phyloP scores from a whole-genome alignment of 331 rosid genomes.

The Rosa hybrid region DNA sequence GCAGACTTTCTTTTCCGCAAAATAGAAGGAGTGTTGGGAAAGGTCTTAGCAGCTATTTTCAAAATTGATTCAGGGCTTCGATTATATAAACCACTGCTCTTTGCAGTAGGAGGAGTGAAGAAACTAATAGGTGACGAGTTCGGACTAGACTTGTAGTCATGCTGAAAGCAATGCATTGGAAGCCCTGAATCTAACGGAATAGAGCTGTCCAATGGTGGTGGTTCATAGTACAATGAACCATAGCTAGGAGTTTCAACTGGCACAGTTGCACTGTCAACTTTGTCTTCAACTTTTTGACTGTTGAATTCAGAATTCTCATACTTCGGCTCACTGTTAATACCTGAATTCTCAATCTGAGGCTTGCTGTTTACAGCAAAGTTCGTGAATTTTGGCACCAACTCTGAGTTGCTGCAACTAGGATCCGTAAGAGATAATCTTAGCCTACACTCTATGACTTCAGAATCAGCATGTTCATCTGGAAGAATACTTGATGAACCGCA shows the following conservation, averaged over 20 bases:
- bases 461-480: conserved; percentile 62
- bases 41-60: conserved; percentile 82
- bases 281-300: conserved; percentile 41
- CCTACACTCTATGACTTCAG: conserved; percentile 56
- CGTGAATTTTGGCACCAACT: conserved; percentile 38
- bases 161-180: conserved; percentile 46
- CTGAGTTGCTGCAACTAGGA: conserved; percentile 53
- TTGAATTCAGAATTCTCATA: conserved; percentile 23
- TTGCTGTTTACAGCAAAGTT: conserved; percentile 37
- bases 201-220: conserved; percentile 55
- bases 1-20: conserved; percentile 67
- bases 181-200: conserved; percentile 53
- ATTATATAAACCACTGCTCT: conserved; percentile 44
- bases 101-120: conserved; percentile 85
- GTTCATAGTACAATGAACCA: conserved; percentile 80
- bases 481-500: conserved; percentile 59
- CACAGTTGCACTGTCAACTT: conserved; percentile 43
- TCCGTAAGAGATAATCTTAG: conserved; percentile 46
- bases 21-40: conserved; percentile 94
- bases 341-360: conserved; percentile 34
- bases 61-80: conserved; percentile 83
- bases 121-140: conserved; percentile 55
- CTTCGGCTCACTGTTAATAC: conserved; percentile 27
- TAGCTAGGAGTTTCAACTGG: conserved; percentile 46
- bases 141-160: conserved; percentile 49